Percentiles rank a stretch among this genome's conserved stretches.
Conservation (phyloP, 129 eudicot genomes). For the Escallonia herrerae region DNA sequence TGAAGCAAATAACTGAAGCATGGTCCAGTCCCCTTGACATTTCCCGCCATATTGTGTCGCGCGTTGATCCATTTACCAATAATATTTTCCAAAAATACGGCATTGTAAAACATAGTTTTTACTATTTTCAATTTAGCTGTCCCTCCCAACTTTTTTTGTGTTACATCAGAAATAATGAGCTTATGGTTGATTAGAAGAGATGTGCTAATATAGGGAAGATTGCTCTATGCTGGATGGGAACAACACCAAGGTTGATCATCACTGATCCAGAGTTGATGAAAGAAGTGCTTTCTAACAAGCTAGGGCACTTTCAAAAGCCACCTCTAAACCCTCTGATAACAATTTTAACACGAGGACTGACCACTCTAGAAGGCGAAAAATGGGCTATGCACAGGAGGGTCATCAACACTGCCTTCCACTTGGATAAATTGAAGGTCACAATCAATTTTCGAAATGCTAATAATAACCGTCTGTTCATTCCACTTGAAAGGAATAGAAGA, state of each 20-base stretch:
- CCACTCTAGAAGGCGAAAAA: constrained; percentile 41
- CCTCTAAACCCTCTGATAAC: constrained; percentile 26
- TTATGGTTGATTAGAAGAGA: neutral
- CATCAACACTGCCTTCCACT: constrained; percentile 46
- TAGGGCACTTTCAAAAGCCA: constrained; percentile 37
- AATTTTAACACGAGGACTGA: constrained; percentile 28
- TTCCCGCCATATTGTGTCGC: constrained; percentile 37
- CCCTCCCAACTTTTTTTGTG: too few relatives aligned
- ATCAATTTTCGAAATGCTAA: too few relatives aligned
- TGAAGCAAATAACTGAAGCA: constrained; percentile 40
- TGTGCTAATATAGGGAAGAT: constrained; percentile 37
- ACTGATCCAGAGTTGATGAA: constrained; percentile 48
- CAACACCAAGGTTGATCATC: constrained; percentile 44
- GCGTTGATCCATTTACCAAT: constrained; percentile 51
- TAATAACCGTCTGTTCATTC: too few relatives aligned
- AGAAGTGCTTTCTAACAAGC: constrained; percentile 52
- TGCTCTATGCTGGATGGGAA: constrained; percentile 46
- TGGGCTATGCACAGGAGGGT: constrained; percentile 43
- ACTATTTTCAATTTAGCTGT: too few relatives aligned
- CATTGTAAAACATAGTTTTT: constrained; percentile 2
- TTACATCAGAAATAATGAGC: neutral
- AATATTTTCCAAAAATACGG: constrained; percentile 38
- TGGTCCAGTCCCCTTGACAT: constrained; percentile 42
- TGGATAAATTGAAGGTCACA: constrained; percentile 36
- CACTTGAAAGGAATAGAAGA: too few relatives aligned